A percentile compares a stretch with the other conserved stretches of the same genome.
Evolutionary conservation across 2,329 filamentous ascomycete species (phyloP).

Genomic region (Orbilia oligospora): DNA sequence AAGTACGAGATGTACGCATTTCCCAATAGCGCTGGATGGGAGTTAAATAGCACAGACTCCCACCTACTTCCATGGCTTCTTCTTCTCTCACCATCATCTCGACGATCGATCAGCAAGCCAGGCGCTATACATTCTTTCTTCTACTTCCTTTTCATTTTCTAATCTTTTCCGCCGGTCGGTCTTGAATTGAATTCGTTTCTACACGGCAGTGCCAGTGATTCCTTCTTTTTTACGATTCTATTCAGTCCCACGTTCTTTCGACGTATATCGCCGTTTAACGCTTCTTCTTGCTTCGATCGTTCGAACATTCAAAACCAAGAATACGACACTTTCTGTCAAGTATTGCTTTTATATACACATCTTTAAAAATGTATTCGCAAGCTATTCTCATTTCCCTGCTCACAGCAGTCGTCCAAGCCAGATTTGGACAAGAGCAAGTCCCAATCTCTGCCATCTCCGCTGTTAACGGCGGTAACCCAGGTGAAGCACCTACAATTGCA

Average conservation of each 20-base stretch:
- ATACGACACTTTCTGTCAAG: conserved; percentile 44
- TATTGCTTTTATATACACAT: conserved; percentile 42
- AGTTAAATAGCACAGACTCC: conserved; percentile 53
- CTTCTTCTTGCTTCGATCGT: conserved; percentile 52
- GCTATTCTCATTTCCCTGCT: conserved; percentile 68
- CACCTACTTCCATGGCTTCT: conserved; percentile 19
- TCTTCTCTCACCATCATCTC: conserved; percentile 57
- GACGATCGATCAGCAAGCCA: conserved; percentile 60
- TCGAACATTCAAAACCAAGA: conserved; percentile 39
- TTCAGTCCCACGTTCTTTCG: conserved; percentile 54
- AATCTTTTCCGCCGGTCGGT: conserved; percentile 57
- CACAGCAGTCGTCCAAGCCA: conserved; percentile 70
- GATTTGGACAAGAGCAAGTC: conserved; percentile 76
- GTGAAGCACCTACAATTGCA: conserved; percentile 76
- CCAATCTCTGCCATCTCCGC: conserved; percentile 72
- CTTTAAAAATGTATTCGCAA: conserved; percentile 68
- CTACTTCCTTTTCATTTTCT: conserved; percentile 39
- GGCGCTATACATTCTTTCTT: conserved; percentile 59
- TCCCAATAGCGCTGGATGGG: not conserved
- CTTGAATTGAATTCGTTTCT: conserved; percentile 59
- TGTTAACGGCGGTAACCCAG: conserved; percentile 73
- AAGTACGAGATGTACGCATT: conserved; percentile 7
- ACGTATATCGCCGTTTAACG: conserved; percentile 54
- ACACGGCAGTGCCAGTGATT: conserved; percentile 58
- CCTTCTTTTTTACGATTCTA: conserved; percentile 56